Evolutionary conservation across 2,329 filamentous ascomycete species (phyloP).

Genomic region (Hymenotorrendiella dingleyae): DNA sequence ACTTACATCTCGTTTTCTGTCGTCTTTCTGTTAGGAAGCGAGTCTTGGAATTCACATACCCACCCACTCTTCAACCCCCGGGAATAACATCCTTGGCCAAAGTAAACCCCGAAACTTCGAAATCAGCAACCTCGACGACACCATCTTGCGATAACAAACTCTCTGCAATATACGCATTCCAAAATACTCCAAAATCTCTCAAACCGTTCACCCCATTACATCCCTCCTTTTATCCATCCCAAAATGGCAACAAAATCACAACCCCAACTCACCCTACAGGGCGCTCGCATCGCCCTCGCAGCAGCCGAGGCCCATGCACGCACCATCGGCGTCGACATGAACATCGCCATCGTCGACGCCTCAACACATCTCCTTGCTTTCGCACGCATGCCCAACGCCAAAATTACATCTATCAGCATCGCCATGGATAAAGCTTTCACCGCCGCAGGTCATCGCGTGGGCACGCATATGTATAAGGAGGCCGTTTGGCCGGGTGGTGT

Average conservation of each 20-base stretch:
- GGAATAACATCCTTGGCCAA: too few relatives aligned
- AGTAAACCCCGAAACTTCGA: too few relatives aligned
- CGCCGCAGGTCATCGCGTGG: slow-evolving; percentile 46
- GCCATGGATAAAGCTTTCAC: slow-evolving; percentile 45
- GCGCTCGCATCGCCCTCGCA: slow-evolving; percentile 23
- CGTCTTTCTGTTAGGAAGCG: too few relatives aligned
- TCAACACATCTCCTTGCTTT: slow-evolving; percentile 25
- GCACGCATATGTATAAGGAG: slow-evolving; percentile 47
- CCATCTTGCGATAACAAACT: too few relatives aligned
- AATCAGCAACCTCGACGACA: too few relatives aligned
- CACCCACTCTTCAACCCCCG: too few relatives aligned
- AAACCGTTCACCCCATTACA: background rate
- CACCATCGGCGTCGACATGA: slow-evolving; percentile 23
- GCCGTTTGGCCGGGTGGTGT: slow-evolving; percentile 25
- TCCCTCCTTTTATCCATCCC: background rate
- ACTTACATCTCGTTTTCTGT: too few relatives aligned
- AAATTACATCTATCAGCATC: slow-evolving; percentile 14
- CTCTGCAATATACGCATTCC: too few relatives aligned
- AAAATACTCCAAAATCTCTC: too few relatives aligned
- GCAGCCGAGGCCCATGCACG: slow-evolving; percentile 21
- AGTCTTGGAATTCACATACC: too few relatives aligned
- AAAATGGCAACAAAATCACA: slow-evolving; percentile 18
- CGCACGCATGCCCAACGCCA: slow-evolving; percentile 22
- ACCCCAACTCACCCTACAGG: slow-evolving; percentile 23
- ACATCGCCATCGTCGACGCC: slow-evolving; percentile 27